A percentile compares a stretch with the other conserved stretches of the same genome.
phyloP scores from a whole-genome alignment of 805 yeast genomes.

The Barnettozyma botsteinii region DNA sequence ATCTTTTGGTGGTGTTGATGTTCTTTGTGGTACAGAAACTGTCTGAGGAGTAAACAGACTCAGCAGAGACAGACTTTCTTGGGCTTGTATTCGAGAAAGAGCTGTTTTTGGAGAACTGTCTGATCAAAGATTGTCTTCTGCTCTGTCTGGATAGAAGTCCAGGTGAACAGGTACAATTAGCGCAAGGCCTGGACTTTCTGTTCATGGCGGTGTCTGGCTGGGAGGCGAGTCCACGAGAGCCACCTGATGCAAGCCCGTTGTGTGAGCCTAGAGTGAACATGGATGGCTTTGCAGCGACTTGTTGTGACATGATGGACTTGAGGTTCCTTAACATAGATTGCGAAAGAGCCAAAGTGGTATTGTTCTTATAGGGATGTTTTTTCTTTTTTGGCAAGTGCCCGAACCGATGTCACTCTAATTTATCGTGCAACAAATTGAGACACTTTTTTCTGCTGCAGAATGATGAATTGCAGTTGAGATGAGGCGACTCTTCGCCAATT shows the following conservation, averaged over 20 bases:
- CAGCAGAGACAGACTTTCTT: conserved; percentile 26
- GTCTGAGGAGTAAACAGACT: conserved; percentile 34
- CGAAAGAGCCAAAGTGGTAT: not conserved
- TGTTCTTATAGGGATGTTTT: not conserved
- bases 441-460: too few relatives aligned
- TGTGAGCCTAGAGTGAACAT: conserved; percentile 35
- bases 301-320: conserved; percentile 27
- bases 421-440: too few relatives aligned
- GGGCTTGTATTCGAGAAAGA: conserved; percentile 14
- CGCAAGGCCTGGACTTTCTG: conserved; percentile 46
- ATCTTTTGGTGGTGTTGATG: conserved; percentile 54
- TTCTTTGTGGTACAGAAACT: conserved; percentile 33
- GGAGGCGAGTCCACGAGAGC: conserved; percentile 7
- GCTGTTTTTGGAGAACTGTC: conserved; percentile 28
- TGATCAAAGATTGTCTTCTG: conserved; percentile 52
- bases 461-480: too few relatives aligned
- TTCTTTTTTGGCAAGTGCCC: not conserved
- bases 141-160: conserved; percentile 67
- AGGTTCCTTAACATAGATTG: too few relatives aligned
- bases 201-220: conserved; percentile 14
- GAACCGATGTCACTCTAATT: not conserved
- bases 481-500: too few relatives aligned
- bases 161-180: conserved; percentile 80
- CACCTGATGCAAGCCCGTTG: conserved; percentile 19
- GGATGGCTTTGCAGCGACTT: conserved; percentile 34